phyloP scores from a whole-genome alignment of 2,329 filamentous ascomycete species.

The Hymenoscyphus fraxineus region DNA sequence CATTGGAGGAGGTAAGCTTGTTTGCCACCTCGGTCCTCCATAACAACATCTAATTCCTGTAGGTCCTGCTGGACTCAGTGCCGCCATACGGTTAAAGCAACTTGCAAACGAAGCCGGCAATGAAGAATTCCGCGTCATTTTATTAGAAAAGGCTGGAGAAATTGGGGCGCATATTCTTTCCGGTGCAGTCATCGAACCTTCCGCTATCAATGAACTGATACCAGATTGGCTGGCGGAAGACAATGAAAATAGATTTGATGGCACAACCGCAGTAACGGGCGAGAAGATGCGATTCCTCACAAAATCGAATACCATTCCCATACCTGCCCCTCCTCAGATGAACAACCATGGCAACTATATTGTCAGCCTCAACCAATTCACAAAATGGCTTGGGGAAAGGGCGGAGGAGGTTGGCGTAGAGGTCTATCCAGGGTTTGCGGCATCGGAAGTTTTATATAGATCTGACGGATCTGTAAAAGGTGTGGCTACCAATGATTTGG shows the following conservation, averaged over 20 bases:
- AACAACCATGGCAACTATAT: conserved; percentile 98
- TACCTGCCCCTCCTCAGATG: conserved; percentile 94
- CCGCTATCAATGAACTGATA: conserved; percentile 81
- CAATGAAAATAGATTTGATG: conserved; percentile 83
- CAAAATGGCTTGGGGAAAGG: conserved; percentile 91
- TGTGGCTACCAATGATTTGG: conserved; percentile 93
- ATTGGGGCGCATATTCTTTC: conserved; percentile 93
- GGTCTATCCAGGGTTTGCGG: conserved; percentile 93
- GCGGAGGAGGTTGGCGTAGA: conserved; percentile 97
- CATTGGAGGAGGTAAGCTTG: conserved; percentile 70
- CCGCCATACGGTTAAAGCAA: conserved; percentile 93
- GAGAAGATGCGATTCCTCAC: conserved; percentile 96
- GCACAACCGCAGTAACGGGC: conserved; percentile 75
- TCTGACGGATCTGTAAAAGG: conserved; percentile 84
- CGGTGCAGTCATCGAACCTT: conserved; percentile 90
- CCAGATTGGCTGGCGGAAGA: conserved; percentile 90
- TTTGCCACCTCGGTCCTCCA: neutral
- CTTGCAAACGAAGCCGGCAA: conserved; percentile 91
- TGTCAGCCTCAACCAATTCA: conserved; percentile 89
- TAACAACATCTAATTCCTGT: conserved; percentile 18
- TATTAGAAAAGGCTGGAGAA: conserved; percentile 94
- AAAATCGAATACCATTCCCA: conserved; percentile 69
- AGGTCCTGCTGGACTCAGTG: conserved; percentile 87
- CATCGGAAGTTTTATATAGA: conserved; percentile 85
- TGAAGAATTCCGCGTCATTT: conserved; percentile 87